Base-by-base conservation (phyloP, 2,329 filamentous ascomycete species). In the Myriosclerotinia duriaeana region DNA sequence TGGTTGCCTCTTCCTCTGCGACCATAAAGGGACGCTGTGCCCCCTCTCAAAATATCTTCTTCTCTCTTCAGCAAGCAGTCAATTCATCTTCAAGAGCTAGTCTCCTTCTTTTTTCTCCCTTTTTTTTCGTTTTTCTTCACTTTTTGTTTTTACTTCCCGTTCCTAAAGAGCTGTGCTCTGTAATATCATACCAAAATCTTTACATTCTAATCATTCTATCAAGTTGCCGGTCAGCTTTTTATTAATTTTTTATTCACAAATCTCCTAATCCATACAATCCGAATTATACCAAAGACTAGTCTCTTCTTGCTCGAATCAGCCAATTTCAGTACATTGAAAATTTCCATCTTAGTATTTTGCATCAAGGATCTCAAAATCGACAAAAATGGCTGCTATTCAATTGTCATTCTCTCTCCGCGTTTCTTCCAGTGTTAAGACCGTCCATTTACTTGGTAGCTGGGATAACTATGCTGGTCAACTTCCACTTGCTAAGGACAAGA, bases 371-470 rank as follows among this genome's bases (percentile, higher is more conserved):
- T 50, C 53, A 30, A 56, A 65, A 76, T 76, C 75, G 72, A 74
- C 77, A 79, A 88, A 78, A 83, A 96, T 96, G 92, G 89, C 93
- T 80, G 84, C 92, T 79, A 88, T 95, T 81, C 94, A 97, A 83
- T 89, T 97, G 74, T 94, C 93, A 78, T 98, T 98, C 83, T 89
- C 90, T 80, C 91, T 98, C 80, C 92, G 93, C 83, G 96, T 96
- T 79, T 97, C 93, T 78, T 88, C 92, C 78, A 92, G 93, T 82
- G 92, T 96, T 86, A 97, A 97, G 88, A 94, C 93, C 77, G 94
- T 97, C 78, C 94, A 98, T 79, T 86, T 99, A 74, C 90, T 98
- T 81, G 94, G 94, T 77, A 98, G 94, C 73, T 99, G 94, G 94
- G 95, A 99, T 84, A 91, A 91, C 85, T 99, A 99, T 86, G 84